Evolutionary conservation across 140 eudicot genomes (phyloP), one percentile per base, ranked within the genome.

Genomic region (Flaveria floridana): DNA sequence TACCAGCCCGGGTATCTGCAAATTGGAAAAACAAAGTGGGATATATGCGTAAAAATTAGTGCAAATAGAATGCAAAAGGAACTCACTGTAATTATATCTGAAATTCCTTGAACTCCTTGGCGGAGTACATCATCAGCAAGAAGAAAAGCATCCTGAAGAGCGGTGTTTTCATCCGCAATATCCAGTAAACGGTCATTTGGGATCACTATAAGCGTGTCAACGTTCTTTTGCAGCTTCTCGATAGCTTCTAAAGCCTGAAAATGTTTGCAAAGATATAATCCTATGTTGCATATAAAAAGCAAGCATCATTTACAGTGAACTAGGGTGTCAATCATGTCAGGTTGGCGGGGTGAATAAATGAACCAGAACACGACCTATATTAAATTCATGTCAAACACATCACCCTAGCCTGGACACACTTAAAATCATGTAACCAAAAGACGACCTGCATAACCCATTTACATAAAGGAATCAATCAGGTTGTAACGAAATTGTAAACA

Each of bases 61-160:
- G 0, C 21, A 7, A 10, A 9, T 19, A 66, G 53, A 13, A 19
- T n/a, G 39, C 8, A 65, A 16, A 42, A 61, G 26, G 26, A 2
- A 88, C 95, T 70, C 72, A 94, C 99, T 1, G 96, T 91, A 77
- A 94, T 94, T 75, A 94, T 91, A 75, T 94, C 99, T 34, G 97
- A 88, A 78, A 94, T 88, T 66, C 99, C 99, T 77, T 94, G 97
- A 50, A 94, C 97, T 41, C 99, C 99, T 76, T 94, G 99, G 46
- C 97, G 96, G 28, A 94, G 90, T 4, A 94, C 99, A 84, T 90
- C 99, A 84, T 94, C 99, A 74, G 99, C 99, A 73, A 90, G 89
- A 82, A 84, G 89, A 81, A 94, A 94, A 66, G 99, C 99, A 73
- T 94, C 97, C 74, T 94, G 95, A 71, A 94, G 95, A 0, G 95